A percentile compares a stretch with the other conserved stretches of the same genome.
These are phyloP conservation scores for Ophiocordyceps camponoti-leonardi DNA, from an alignment of 2,329 filamentous ascomycete genomes.

Conservation along the genomic window DNA sequence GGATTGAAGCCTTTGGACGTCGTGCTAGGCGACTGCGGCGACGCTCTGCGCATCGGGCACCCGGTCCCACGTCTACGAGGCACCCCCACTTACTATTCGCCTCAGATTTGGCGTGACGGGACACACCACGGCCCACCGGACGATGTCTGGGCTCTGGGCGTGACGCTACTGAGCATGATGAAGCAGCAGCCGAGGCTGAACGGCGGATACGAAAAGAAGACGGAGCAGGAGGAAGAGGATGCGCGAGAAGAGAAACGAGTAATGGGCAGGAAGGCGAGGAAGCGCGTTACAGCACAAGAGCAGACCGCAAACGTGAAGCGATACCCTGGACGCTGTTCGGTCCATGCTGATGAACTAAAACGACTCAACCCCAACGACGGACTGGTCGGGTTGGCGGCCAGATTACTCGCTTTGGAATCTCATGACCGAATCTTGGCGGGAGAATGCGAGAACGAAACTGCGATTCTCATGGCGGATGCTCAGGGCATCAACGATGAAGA, in stretches of 20 bases:
- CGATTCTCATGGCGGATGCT: not conserved
- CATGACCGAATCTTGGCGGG: not conserved
- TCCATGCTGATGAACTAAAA: constrained; percentile 8
- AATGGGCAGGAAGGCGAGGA: not conserved
- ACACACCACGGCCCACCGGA: constrained; percentile 10
- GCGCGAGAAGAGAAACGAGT: not conserved
- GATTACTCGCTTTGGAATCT: constrained; percentile 8
- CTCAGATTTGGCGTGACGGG: constrained; percentile 8
- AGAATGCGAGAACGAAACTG: not conserved
- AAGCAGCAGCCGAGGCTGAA: constrained; percentile 9
- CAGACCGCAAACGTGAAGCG: not conserved
- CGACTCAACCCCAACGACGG: constrained; percentile 9
- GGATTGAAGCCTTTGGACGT: constrained; percentile 10
- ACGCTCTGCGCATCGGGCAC: constrained; percentile 6
- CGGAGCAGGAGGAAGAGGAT: not conserved
- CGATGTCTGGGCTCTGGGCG: constrained; percentile 17
- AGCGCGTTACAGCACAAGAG: not conserved
- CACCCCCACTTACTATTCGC: constrained; percentile 13
- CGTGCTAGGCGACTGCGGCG: constrained; percentile 14
- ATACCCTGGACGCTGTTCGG: constrained; percentile 9
- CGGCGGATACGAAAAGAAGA: not conserved
- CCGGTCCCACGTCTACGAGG: constrained; percentile 6
- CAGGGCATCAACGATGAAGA: not conserved
- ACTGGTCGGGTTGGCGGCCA: constrained; percentile 7
- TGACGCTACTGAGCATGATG: constrained; percentile 14